Base-by-base conservation (phyloP, 805 yeast species). In the Saccharomycopsis selenospora region DNA sequence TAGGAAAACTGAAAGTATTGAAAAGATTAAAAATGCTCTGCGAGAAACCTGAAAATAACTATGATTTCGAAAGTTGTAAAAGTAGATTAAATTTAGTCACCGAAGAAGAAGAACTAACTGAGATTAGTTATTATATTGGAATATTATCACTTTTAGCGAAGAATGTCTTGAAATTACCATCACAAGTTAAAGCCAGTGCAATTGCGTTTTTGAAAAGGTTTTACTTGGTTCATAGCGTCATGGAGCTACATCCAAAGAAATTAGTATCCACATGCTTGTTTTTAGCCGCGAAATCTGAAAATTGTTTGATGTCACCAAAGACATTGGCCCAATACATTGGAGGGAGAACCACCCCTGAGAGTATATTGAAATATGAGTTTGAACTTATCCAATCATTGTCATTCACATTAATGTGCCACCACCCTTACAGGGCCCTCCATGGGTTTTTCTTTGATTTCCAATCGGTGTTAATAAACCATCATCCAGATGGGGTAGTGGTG, bases 381-480 rank as follows among this genome's bases (percentile, higher is more conserved):
- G 70, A 72, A 40, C 73, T 93, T 3, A 66, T 90, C 47, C 86
- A 79, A 63, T 73, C 86, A 7, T 69, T 93, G 57, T 72, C 79
- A 51, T 93, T 93, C 65, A 83, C 95, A 0, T 68, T 93, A 44
- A 61, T 82, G 53, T 91, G 85, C 7, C 98, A 91, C 62, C 96
- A 88, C 65, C 95, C 97, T 2, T 82, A 77, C 64, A 73, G 83
- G 53, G 88, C 98, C 0, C 65, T 93, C n/a, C 93, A 90, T 63
- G 99, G 99, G 20, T 90, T 91, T 62, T 91, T 84, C 64, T 74
- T 91, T 42, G 99, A 93, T 64, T 76, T 90, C 55, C 99, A 93
- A 62, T 72, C 65, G 47, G 72, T 69, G 46, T 65, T 77, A 57
- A 66, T 79, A 1, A 63, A 49, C 8, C 30, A 50, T 13, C 47